phyloP scores from a whole-genome alignment of 2,329 filamentous ascomycete species.

The Sporothrix brasiliensis region DNA sequence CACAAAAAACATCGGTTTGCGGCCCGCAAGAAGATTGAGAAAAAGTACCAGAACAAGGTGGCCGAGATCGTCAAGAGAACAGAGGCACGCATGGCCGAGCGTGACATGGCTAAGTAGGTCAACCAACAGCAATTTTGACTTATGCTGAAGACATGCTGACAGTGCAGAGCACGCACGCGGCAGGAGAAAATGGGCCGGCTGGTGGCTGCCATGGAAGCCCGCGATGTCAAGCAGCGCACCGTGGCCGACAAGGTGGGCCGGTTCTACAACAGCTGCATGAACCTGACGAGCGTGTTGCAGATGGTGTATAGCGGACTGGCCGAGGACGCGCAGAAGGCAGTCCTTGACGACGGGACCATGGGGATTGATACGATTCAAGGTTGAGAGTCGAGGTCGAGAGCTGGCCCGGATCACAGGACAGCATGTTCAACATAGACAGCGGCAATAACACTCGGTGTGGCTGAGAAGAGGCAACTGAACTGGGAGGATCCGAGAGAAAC shows the following conservation, averaged over 20 bases:
- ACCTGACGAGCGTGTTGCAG: slow-evolving; percentile 35
- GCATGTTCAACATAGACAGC: neutral
- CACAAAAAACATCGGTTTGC: slow-evolving; percentile 36
- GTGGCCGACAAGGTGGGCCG: slow-evolving; percentile 35
- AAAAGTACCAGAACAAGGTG: slow-evolving; percentile 34
- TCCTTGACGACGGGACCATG: neutral
- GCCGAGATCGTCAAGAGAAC: slow-evolving; percentile 36
- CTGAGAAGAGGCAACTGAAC: neutral
- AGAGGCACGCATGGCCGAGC: slow-evolving; percentile 34
- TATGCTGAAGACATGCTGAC: neutral
- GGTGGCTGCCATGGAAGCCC: slow-evolving; percentile 33
- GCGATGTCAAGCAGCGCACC: slow-evolving; percentile 36
- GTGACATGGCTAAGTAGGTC: slow-evolving; percentile 27
- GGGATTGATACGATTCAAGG: neutral
- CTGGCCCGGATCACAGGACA: neutral
- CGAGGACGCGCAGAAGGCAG: slow-evolving; percentile 34
- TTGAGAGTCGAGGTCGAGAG: neutral
- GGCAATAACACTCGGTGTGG: neutral
- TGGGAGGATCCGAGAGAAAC: neutral
- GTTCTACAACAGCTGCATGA: slow-evolving; percentile 36
- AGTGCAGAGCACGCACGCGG: slow-evolving; percentile 22
- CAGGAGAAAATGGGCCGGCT: slow-evolving; percentile 35
- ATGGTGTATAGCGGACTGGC: slow-evolving; percentile 36
- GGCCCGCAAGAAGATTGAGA: slow-evolving; percentile 36
- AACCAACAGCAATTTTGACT: neutral